A percentile compares a stretch with the other conserved stretches of the same genome.
Conservation (phyloP, 75 land plant species). For the Pinus taeda region DNA sequence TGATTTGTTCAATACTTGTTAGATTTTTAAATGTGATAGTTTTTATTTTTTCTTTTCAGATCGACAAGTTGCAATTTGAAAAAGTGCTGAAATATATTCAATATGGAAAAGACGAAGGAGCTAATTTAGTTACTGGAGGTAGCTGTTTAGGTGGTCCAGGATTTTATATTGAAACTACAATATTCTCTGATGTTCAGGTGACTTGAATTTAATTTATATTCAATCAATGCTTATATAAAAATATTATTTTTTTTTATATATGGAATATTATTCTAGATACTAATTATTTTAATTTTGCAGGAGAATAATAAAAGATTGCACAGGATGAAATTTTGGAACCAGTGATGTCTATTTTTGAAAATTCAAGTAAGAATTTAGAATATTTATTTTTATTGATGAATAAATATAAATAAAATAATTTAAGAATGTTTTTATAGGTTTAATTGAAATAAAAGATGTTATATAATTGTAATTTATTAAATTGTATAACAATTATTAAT, state of each 20-base stretch:
- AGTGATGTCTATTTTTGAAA: conserved; percentile 74
- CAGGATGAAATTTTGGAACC: conserved; percentile 92
- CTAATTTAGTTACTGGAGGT: conserved; percentile 70
- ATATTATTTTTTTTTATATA: background rate
- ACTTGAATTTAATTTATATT: too few relatives aligned
- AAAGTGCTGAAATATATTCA: background rate
- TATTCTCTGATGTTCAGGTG: conserved; percentile 83
- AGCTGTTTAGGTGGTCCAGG: conserved; percentile 50
- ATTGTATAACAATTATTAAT: too few relatives aligned
- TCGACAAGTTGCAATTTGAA: background rate
- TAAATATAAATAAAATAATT: too few relatives aligned
- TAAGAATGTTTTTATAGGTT: too few relatives aligned
- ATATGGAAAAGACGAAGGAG: background rate
- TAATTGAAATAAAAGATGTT: too few relatives aligned
- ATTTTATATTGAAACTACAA: conserved; percentile 81
- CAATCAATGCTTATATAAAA: too few relatives aligned
- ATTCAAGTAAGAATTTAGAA: conserved; percentile 56
- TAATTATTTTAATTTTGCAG: conserved; percentile 18
- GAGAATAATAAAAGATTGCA: conserved; percentile 69
- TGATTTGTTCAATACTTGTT: too few relatives aligned
- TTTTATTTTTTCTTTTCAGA: background rate
- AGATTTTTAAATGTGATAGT: background rate
- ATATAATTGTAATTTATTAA: too few relatives aligned
- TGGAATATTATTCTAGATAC: background rate
- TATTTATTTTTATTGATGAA: too few relatives aligned